Evolutionary conservation across 2,329 filamentous ascomycete species (phyloP).

Genomic region (Byssochlamys sp.): DNA sequence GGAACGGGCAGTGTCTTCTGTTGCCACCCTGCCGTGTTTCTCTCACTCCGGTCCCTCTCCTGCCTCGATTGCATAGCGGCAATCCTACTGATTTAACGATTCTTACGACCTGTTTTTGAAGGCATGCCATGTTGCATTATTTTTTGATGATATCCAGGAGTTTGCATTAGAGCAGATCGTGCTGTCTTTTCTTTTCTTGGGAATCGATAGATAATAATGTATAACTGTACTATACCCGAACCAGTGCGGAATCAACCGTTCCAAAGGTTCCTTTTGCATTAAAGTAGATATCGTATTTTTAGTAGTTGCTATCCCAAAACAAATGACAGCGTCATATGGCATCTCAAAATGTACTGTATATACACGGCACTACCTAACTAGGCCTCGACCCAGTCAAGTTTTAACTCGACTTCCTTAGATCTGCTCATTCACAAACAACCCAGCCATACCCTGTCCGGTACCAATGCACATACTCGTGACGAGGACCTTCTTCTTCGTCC

Average conservation of each 20-base stretch:
- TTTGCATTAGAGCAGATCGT: neutral
- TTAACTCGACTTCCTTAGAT: conserved; percentile 14
- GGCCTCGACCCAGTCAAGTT: neutral
- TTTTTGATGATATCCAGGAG: conserved; percentile 1
- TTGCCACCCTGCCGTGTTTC: neutral
- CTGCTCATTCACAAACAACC: conserved; percentile 57
- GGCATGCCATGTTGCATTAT: neutral
- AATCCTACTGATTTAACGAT: neutral
- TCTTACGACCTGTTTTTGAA: neutral
- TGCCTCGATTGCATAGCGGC: neutral
- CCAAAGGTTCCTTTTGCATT: too few relatives aligned
- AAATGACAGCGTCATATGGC: neutral
- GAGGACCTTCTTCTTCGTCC: conserved; percentile 80
- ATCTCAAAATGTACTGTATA: neutral
- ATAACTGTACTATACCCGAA: neutral
- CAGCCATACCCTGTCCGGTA: conserved; percentile 58
- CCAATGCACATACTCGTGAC: conserved; percentile 83
- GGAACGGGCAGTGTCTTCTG: neutral
- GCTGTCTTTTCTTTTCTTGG: neutral
- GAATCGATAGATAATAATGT: neutral
- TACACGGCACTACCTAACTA: conserved; percentile 1
- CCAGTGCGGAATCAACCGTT: neutral
- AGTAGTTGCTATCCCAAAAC: too few relatives aligned
- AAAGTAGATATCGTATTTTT: too few relatives aligned
- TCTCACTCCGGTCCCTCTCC: neutral